Evolutionary conservation across 352 stramenopile species (phyloP).

Genomic region (Pythium grandisporangium): DNA sequence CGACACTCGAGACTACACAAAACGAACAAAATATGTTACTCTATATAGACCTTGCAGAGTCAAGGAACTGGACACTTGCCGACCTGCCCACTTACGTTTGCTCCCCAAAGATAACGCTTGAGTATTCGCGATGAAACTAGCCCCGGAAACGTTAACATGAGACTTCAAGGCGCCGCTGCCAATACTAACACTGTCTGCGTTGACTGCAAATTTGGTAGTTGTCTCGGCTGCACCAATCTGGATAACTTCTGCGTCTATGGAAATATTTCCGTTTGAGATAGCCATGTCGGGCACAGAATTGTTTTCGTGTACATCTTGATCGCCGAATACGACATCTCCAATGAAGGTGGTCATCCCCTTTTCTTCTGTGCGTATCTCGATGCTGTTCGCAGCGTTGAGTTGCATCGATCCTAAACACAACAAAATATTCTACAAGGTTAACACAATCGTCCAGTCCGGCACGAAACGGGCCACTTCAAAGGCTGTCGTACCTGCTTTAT

Average conservation of each 20-base stretch:
- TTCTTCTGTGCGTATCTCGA: neutral
- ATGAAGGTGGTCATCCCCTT: constrained; percentile 6
- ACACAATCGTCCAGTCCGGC: neutral
- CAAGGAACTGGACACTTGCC: too few relatives aligned
- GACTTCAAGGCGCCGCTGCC: constrained; percentile 4
- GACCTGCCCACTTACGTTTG: neutral
- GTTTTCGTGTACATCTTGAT: neutral
- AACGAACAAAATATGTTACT: too few relatives aligned
- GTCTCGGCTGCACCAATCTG: constrained; percentile 6
- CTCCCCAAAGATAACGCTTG: neutral
- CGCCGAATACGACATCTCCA: constrained; percentile 7
- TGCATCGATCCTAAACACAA: too few relatives aligned
- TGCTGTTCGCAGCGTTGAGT: constrained; percentile 3
- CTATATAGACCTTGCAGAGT: too few relatives aligned
- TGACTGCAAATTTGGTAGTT: constrained; percentile 4
- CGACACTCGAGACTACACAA: constrained; percentile 1
- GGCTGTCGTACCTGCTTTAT: neutral
- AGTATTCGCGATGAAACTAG: neutral
- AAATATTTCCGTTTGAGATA: constrained; percentile 4
- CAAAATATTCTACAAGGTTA: too few relatives aligned
- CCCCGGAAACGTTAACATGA: constrained; percentile 6
- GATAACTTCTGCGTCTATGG: constrained; percentile 8
- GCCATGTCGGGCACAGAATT: neutral
- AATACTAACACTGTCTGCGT: constrained; percentile 8
- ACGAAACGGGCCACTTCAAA: neutral